phyloP scores from a whole-genome alignment of 2,329 filamentous ascomycete genomes.

The Trichoderma polysporum region DNA sequence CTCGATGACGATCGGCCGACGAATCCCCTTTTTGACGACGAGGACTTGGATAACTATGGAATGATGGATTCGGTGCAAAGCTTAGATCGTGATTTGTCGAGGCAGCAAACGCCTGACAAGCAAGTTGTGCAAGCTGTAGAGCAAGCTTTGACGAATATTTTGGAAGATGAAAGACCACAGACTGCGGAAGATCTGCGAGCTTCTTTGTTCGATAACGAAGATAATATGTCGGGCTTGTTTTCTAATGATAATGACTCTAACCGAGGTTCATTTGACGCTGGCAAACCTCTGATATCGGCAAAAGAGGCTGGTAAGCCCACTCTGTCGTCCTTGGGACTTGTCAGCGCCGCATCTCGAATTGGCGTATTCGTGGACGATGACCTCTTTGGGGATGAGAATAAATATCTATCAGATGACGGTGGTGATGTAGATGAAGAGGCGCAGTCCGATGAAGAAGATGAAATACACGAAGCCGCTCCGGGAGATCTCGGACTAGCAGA shows the following conservation, averaged over 20 bases:
- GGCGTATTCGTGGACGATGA: conserved; percentile 94
- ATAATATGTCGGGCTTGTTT: conserved; percentile 49
- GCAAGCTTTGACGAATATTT: conserved; percentile 85
- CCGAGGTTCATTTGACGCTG: conserved; percentile 60
- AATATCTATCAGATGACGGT: conserved; percentile 80
- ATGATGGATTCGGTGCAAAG: conserved; percentile 73
- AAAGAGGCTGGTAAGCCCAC: conserved; percentile 71
- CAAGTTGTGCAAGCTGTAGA: conserved; percentile 91
- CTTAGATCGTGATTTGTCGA: conserved; percentile 63
- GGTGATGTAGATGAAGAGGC: conserved; percentile 65
- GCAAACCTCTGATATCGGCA: conserved; percentile 32
- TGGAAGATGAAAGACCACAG: conserved; percentile 71
- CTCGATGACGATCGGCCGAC: conserved; percentile 59
- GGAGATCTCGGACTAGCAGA: conserved; percentile 92
- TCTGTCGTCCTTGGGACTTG: conserved; percentile 84
- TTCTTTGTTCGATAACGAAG: conserved; percentile 58
- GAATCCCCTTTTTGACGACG: conserved; percentile 73
- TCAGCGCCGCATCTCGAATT: conserved; percentile 81
- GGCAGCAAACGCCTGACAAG: conserved; percentile 65
- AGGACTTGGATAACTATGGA: conserved; percentile 70
- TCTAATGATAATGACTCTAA: conserved; percentile 60
- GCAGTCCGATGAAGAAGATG: conserved; percentile 65
- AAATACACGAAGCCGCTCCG: conserved; percentile 90
- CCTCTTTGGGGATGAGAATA: conserved; percentile 85
- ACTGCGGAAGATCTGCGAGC: conserved; percentile 63